Evolutionary conservation across 805 yeast genomes (phyloP).

Genomic region (Clavispora phyllophila): DNA sequence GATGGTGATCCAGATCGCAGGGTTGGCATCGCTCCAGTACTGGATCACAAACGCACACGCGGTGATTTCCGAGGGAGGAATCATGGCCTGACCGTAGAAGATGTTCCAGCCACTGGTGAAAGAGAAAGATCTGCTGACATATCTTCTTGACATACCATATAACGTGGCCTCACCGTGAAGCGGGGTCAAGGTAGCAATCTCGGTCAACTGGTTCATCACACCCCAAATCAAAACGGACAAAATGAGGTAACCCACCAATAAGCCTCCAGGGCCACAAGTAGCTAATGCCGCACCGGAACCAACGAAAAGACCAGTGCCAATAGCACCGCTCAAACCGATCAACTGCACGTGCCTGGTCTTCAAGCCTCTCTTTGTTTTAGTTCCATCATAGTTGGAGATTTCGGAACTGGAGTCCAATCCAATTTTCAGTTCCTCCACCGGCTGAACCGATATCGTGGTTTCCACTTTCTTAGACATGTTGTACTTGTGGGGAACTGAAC

Average conservation of each 20-base stretch:
- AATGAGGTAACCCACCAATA: constrained; percentile 16
- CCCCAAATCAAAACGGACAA: constrained; percentile 20
- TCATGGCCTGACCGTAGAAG: constrained; percentile 29
- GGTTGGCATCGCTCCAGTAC: constrained; percentile 31
- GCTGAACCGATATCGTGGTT: background rate
- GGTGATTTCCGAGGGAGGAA: constrained; percentile 32
- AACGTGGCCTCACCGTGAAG: constrained; percentile 22
- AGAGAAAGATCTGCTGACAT: constrained; percentile 21
- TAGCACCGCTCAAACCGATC: constrained; percentile 17
- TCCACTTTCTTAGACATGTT: background rate
- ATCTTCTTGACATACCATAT: constrained; percentile 11
- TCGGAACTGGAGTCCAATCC: background rate
- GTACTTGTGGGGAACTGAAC: background rate
- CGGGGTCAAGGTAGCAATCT: constrained; percentile 1
- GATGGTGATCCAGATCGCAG: constrained; percentile 52
- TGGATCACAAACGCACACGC: constrained; percentile 39
- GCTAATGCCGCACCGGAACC: constrained; percentile 23
- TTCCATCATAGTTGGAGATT: background rate
- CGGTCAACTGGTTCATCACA: constrained; percentile 28
- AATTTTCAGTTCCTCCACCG: constrained; percentile 1
- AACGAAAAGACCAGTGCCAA: constrained; percentile 22
- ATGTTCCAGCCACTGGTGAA: constrained; percentile 32
- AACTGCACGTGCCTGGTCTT: constrained; percentile 5
- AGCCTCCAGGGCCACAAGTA: constrained; percentile 17
- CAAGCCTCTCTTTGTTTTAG: background rate